These are phyloP conservation scores for Thraustotheca clavata DNA, from an alignment of 352 stramenopile genomes.

Conservation along the genomic window DNA sequence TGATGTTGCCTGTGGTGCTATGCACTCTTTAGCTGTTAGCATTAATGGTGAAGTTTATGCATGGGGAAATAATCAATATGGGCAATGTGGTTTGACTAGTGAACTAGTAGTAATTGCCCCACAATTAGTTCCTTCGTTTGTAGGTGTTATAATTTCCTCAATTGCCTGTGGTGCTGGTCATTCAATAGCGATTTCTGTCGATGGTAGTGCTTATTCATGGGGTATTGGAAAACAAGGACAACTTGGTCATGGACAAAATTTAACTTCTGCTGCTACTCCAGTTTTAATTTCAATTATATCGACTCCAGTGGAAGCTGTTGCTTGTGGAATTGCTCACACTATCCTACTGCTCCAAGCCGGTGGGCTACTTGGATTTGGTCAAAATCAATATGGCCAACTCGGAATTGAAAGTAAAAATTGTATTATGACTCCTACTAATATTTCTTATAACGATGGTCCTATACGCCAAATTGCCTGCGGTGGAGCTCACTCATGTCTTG, in stretches of 20 bases:
- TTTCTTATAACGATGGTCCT: background rate
- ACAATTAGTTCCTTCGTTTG: background rate
- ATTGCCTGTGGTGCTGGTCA: conserved; percentile 13
- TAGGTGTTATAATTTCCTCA: background rate
- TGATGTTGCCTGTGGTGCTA: conserved; percentile 6
- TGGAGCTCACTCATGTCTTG: conserved; percentile 16
- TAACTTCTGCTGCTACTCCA: background rate
- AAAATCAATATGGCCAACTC: conserved; percentile 15
- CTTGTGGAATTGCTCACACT: conserved; percentile 17
- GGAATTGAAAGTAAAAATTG: background rate
- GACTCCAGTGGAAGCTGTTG: background rate
- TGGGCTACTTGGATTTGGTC: background rate
- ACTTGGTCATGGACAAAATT: background rate
- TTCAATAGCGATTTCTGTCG: background rate
- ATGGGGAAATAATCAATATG: conserved; percentile 17
- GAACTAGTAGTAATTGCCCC: background rate
- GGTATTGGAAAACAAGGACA: conserved; percentile 19
- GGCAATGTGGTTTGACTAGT: conserved; percentile 6
- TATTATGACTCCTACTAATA: background rate
- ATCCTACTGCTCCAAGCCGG: background rate
- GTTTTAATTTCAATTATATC: background rate
- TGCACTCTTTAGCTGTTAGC: conserved; percentile 4
- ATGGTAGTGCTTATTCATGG: background rate
- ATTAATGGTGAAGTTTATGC: conserved; percentile 14
- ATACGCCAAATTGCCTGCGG: conserved; percentile 15